Conservation (phyloP, 2,329 filamentous ascomycete species). For the Alternaria angustiovoidea region DNA sequence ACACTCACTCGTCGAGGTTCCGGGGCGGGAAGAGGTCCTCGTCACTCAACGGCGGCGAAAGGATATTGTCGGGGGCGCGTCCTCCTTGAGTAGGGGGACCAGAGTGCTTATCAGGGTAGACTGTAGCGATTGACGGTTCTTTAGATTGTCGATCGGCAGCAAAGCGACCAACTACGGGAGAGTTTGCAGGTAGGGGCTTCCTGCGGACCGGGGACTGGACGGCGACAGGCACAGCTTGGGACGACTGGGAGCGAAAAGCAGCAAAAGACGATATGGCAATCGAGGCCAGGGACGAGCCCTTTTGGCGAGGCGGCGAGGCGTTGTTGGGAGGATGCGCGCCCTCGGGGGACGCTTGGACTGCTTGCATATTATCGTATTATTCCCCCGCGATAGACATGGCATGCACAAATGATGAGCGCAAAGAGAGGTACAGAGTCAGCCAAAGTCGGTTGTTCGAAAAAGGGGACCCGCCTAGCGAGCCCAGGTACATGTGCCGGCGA, state of each 20-base stretch:
- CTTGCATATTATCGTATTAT: slow-evolving; percentile 45
- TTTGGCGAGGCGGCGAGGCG: slow-evolving; percentile 41
- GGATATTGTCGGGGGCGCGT: slow-evolving; percentile 35
- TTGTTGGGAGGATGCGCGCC: slow-evolving; percentile 29
- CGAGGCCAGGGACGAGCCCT: slow-evolving; percentile 49
- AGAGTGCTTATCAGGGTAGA: slow-evolving; percentile 26
- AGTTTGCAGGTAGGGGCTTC: slow-evolving; percentile 63
- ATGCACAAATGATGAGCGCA: slow-evolving; percentile 46
- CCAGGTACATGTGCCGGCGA: slow-evolving; percentile 32
- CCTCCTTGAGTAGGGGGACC: slow-evolving; percentile 35
- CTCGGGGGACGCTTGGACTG: slow-evolving; percentile 36
- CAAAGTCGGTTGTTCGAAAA: slow-evolving; percentile 39
- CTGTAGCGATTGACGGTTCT: slow-evolving; percentile 31
- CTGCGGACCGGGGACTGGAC: slow-evolving; percentile 57
- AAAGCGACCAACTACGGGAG: slow-evolving; percentile 57
- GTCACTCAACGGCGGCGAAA: slow-evolving; percentile 45
- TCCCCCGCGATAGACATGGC: slow-evolving; percentile 40
- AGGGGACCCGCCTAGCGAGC: slow-evolving; percentile 38
- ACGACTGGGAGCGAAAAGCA: slow-evolving; percentile 51
- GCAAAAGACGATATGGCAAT: slow-evolving; percentile 55
- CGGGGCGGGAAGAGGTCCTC: slow-evolving; percentile 46
- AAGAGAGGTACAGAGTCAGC: slow-evolving; percentile 33
- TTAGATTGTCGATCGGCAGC: slow-evolving; percentile 51
- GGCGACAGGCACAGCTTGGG: slow-evolving; percentile 13
- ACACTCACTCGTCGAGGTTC: slow-evolving; percentile 51